Percentiles rank a stretch among this genome's conserved stretches.
Conservation (phyloP, 441 rosid genomes). For the Corymbia citriodora region DNA sequence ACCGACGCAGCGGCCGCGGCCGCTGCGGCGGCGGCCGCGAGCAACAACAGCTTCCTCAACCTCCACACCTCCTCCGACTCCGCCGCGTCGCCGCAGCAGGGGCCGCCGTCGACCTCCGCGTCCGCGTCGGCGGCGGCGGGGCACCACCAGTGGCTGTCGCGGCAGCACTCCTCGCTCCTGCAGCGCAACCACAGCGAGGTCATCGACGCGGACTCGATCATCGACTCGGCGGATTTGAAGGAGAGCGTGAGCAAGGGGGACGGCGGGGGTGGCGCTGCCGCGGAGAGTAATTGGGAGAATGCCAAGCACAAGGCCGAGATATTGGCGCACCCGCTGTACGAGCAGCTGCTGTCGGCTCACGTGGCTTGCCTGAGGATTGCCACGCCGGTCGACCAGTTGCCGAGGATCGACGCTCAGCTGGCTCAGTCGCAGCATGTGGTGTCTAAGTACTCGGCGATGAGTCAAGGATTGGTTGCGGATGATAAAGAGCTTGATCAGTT, state of each 20-base stretch:
- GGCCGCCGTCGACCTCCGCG: background rate
- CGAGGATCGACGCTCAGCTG: constrained; percentile 94
- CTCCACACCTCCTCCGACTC: constrained; percentile 44
- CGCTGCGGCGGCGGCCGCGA: constrained; percentile 42
- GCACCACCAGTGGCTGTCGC: constrained; percentile 62
- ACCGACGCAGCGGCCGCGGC: constrained; percentile 34
- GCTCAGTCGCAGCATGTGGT: constrained; percentile 95
- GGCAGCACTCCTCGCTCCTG: constrained; percentile 38
- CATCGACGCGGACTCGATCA: constrained; percentile 32
- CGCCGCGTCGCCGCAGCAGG: constrained; percentile 15
- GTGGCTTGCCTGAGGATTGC: constrained; percentile 93
- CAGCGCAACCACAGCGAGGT: constrained; percentile 48
- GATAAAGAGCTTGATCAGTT: constrained; percentile 97
- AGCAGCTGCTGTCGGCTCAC: constrained; percentile 89
- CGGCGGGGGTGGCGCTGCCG: constrained; percentile 46
- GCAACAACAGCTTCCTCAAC: constrained; percentile 58
- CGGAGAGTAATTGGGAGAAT: constrained; percentile 68
- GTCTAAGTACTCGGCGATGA: constrained; percentile 75
- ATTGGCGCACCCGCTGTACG: constrained; percentile 81
- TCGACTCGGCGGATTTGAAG: constrained; percentile 40
- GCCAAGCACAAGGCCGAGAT: constrained; percentile 87
- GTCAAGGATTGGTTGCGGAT: constrained; percentile 63
- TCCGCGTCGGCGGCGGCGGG: constrained; percentile 24
- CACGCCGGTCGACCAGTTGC: constrained; percentile 96
- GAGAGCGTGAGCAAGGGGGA: constrained; percentile 26